Evolutionary conservation across 2,329 filamentous ascomycete genomes (phyloP), one percentile per base, ranked within the genome.

Genomic region (Arthrobotrys sphaeroides): DNA sequence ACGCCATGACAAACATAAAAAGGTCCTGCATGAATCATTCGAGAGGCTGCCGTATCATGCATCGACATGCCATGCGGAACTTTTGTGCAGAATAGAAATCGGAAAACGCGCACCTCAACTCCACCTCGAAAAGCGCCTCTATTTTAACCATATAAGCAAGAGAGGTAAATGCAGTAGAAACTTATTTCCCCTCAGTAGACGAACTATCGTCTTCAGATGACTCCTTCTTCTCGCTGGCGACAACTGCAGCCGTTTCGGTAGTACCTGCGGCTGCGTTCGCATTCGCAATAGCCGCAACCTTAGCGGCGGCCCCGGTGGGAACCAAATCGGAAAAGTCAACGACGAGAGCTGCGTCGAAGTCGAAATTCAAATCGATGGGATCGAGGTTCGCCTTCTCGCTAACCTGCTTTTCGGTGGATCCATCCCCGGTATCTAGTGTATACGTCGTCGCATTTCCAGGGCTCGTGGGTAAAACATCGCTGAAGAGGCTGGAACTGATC

Each of bases 291-390:
- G 73, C 60, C 5, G 61, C 66, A 57, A 66, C 55, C 57, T 77
- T 77, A 22, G 65, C 24, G 3, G 65, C 59, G 38, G 47, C 61
- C n/a, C 62, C 42, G 40, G 51, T 70, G 13, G 73, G 51, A 2
- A 72, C 73, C 10, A 77, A 49, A 33, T 77, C 73, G 20, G 73
- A 77, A 62, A 77, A 77, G 49, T 77, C 73, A 5, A 77, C 73
- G 5, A 77, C 73, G 26, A 77, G 66, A 0, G 65, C 61, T n/a
- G 60, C 28, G 24, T 72, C 73, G 49, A 77, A 72, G 31, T 77
- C 73, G 28, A 77, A 72, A 59, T 77, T 47, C 49, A 77, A 40
- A 55, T 72, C 73, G 12, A 77, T 77, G 26, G 60, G 51, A 1
- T 59, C 49, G 20, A 67, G 28, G 1, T 36, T n/a, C 13, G 28